Base-by-base conservation (phyloP, 805 yeast genomes). In the Cephaloascus albidus region DNA sequence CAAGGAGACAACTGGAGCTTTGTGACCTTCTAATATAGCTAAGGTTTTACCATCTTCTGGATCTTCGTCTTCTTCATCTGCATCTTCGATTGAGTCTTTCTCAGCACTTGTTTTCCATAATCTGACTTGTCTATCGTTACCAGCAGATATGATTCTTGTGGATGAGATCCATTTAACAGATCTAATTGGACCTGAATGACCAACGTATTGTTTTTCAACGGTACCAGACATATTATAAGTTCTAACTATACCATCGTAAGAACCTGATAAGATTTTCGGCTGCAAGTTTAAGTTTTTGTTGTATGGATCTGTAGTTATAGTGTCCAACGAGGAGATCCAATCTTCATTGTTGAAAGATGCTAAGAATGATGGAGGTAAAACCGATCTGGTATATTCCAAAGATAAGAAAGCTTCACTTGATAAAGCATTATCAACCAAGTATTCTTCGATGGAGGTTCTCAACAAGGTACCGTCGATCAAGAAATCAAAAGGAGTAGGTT, bases 241-340 rank as follows among this genome's bases (percentile, higher is more conserved):
- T 46, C 97, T 76, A 18, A 90, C 96, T 23, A 90, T 74, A 50
- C 97, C 97, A 58, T 93, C 98, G 54, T 89, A 93, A 0, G 95
- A 80, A 32, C 97, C 98, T 12, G 93, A 78, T 35, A 88, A 68
- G 39, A 90, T 84, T 52, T 72, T 72, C 26, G 79, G 71, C 34
- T 65, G 59, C 3, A 56, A 50, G 26, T 65, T 59, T 10, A 48
- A 28, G 10, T 20, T 20, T 53, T 61, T 43, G 65, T 77, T 49
- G 66, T 59, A 35, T 37, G 45, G 33, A 43, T 42, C 36, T 48
- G 52, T 59, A 50, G 60, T 10, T 59, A 66, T 43, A 49, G 81
- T 58, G 53, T 76, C 77, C 19, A 83, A 70, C 1, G 94, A 74
- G 18, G 96, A 85, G 18, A 93, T 77, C 98, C 98, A 93, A 61